Base-by-base conservation (phyloP, 371 early-diverging fungal genomes). In the Mortierella sp. region DNA sequence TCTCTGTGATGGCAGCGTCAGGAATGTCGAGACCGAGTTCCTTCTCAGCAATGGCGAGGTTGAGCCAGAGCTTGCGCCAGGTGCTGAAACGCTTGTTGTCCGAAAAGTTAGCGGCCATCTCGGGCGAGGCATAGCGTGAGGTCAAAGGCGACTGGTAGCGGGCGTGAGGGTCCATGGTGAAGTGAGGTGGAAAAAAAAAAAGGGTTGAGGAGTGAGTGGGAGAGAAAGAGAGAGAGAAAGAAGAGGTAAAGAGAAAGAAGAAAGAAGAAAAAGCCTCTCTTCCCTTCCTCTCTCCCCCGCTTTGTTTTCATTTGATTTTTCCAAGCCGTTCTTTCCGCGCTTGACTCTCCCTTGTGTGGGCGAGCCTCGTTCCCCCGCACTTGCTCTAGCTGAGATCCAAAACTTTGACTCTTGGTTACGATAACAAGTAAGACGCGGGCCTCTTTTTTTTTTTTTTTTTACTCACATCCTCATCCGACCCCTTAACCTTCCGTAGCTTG, bases 31-130 rank as follows among this genome's bases (percentile, higher is more conserved):
- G 85, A 21, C 97, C 97, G 7, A 96, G 91, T 83, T 95, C 89
- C 83, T 94, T 90, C 82, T 99, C 97, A 64, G 97, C 96, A 60
- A 87, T 92, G 63, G 98, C 98, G 62, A 98, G 91, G 83, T 90
- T 92, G 70, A 95, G 81, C 99, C 99, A 98, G 15, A 98, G 94
- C 74, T 91, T 85, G 64, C 98, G 92, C 98, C 98, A 99, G 50
- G 95, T 98, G 58, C 91, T 82, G 82, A 93, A 98, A 73, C 95
- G 94, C 85, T 95, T 96, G 86, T 96, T 93, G 73, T 96, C 95
- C 64, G 94, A 94, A 81, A 97, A 98, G 91, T 94, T 95, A 84
- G 92, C 92, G 0, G 96, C 93, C 98, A 98, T 98, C 85, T 97
- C 98, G 81, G 94, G 90, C 67, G 96, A 96, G 65, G 98, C 97